phyloP scores from a whole-genome alignment of 257 asterid genomes.

The Scutellaria barbata region DNA sequence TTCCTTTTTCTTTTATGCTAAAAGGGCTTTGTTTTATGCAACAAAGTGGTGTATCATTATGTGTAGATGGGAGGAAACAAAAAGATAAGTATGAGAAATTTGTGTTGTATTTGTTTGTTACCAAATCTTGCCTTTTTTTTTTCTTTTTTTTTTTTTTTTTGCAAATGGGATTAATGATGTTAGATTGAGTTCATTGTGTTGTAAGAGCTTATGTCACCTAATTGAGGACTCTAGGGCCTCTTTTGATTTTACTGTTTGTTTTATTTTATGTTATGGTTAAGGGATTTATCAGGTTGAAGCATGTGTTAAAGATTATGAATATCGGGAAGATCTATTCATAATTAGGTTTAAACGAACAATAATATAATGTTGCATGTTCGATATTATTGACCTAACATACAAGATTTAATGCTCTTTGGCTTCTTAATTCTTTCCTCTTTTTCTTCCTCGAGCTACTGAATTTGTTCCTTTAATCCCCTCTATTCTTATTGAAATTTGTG shows the following conservation, averaged over 20 bases:
- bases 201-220: constrained; percentile 43
- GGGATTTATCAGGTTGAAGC: too few species aligned
- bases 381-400: neutral
- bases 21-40: constrained; percentile 33
- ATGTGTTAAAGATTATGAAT: too few species aligned
- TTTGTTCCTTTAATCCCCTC: constrained; percentile 64
- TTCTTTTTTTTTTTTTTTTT: neutral
- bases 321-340: too few species aligned
- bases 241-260: too few species aligned
- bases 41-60: constrained; percentile 38
- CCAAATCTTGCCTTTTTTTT: constrained; percentile 6
- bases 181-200: constrained; percentile 57
- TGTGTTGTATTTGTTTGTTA: constrained; percentile 29
- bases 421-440: constrained; percentile 49
- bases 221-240: constrained; percentile 32
- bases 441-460: constrained; percentile 93
- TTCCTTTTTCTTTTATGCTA: constrained; percentile 30
- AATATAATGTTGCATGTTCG: too few species aligned
- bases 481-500: constrained; percentile 68
- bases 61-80: constrained; percentile 47
- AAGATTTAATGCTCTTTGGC: constrained; percentile 48
- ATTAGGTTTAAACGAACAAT: too few species aligned
- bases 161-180: constrained; percentile 42
- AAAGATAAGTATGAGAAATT: constrained; percentile 35
- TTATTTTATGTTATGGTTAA: too few species aligned